Conservation (phyloP, 2,329 filamentous ascomycete genomes). For the Alternaria rosae region DNA sequence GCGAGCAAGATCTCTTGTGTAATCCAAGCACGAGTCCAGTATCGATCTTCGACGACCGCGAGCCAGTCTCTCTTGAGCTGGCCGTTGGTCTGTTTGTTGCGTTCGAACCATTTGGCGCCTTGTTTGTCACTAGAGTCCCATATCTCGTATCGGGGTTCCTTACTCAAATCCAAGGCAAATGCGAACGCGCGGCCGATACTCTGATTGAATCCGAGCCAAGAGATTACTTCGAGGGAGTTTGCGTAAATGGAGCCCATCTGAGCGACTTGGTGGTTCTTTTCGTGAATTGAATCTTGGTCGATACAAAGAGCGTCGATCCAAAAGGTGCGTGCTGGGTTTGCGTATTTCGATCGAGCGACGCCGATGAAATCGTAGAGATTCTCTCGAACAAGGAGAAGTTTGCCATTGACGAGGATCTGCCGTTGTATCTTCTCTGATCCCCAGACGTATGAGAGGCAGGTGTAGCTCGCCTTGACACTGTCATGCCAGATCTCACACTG, state of each 20-base stretch:
- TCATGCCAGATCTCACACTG: constrained; percentile 10
- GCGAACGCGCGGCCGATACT: not conserved
- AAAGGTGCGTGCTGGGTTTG: not conserved
- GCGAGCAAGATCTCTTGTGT: not conserved
- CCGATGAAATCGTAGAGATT: constrained; percentile 17
- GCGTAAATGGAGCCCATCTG: not conserved
- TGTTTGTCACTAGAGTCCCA: too few relatives aligned
- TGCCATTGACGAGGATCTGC: constrained; percentile 8
- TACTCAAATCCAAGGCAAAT: not conserved
- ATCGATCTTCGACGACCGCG: not conserved
- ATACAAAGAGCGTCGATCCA: constrained; percentile 44
- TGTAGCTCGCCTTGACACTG: constrained; percentile 4
- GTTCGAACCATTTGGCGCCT: too few relatives aligned
- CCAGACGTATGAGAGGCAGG: constrained; percentile 23
- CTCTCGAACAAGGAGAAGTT: constrained; percentile 3
- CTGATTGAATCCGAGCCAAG: not conserved
- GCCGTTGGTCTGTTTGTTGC: too few relatives aligned
- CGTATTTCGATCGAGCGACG: too few relatives aligned
- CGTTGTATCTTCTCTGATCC: not conserved
- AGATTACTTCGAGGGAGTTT: not conserved
- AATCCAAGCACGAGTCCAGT: not conserved
- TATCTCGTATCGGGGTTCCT: not conserved
- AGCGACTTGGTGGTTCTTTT: not conserved
- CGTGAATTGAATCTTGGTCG: constrained; percentile 28
- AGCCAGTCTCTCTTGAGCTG: not conserved